Percentiles rank a stretch among this genome's conserved stretches.
Evolutionary conservation across 129 eudicot genomes (phyloP).

Genomic region (Flaveria linearis): DNA sequence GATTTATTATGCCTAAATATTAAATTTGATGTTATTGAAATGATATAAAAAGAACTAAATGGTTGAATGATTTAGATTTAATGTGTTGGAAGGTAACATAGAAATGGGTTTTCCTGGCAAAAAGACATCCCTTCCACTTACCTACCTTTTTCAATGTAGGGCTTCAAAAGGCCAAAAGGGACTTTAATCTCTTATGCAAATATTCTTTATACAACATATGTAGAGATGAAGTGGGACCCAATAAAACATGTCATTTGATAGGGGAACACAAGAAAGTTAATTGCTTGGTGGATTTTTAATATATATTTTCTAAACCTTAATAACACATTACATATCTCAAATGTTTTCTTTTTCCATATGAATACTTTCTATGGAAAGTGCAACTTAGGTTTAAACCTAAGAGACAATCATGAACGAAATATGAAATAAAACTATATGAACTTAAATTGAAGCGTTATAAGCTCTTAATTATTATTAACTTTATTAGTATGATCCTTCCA

Average conservation of each 20-base stretch:
- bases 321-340: background rate
- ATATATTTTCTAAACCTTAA: background rate
- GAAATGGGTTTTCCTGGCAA: constrained; percentile 26
- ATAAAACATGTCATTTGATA: constrained; percentile 4
- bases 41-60: too few relatives aligned
- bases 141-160: constrained; percentile 6
- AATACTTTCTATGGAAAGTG: background rate
- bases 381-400: background rate
- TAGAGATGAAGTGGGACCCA: constrained; percentile 17
- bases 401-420: background rate
- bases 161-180: constrained; percentile 24
- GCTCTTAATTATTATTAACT: too few relatives aligned
- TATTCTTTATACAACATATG: constrained; percentile 17
- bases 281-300: background rate
- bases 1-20: too few relatives aligned
- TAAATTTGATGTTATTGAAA: too few relatives aligned
- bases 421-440: background rate
- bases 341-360: background rate
- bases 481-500: too few relatives aligned
- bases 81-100: constrained; percentile 35
- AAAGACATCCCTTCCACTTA: constrained; percentile 31
- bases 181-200: constrained; percentile 23
- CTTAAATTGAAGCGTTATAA: too few relatives aligned
- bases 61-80: background rate
- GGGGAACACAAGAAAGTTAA: constrained; percentile 27